Evolutionary conservation across 2,329 filamentous ascomycete genomes (phyloP), one percentile per base, ranked within the genome.

Genomic region (Ophiosphaerella herpotricha): DNA sequence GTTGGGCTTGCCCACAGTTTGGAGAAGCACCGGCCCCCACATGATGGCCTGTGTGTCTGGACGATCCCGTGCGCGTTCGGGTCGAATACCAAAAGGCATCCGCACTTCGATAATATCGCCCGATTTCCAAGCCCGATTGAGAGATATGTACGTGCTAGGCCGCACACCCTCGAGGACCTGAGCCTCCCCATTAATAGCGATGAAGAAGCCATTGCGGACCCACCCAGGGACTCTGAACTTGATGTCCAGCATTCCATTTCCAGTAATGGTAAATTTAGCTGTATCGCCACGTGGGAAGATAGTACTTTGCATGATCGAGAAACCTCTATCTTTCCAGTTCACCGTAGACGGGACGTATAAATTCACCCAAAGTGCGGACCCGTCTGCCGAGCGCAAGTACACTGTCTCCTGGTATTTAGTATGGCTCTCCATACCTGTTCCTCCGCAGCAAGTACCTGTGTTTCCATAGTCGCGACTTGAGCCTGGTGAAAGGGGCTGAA

Each of bases 381-480:
- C 40, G 35, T 53, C 50, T 16, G 50, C 54, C 2, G 54, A 56
- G 12, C 54, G 54, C 14, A 56, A 35, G 18, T 57, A 57, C 18
- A 57, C 33, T 2, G 54, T 54, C n/a, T 57, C 50, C 35, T 57
- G 54, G 33, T 57, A 57, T 39, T 57, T 57, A 14, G 54, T 57
- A 36, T 54, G 47, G 35, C 50, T 54, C 29, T 57, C 54, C 54
- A 56, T 56, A 12, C 54, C 50, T 4, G 50, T 53, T 11, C 54
- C 54, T 9, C 54, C 54, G 29, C 54, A 56, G 42, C 54, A 56
- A 12, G 54, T 56, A 8, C 54, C 54, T 0, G 54, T 56, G 41
- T 56, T 56, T n/a, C 43, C 54, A 34, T 53, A 56, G 4, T 53
- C 50, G 23, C 54, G 54, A 23, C 14, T 32, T 2, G 50, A 37